These are phyloP conservation scores for Hortiboletus campestris DNA, from an alignment of 768 basidiomycete genomes.

Conservation along the genomic window DNA sequence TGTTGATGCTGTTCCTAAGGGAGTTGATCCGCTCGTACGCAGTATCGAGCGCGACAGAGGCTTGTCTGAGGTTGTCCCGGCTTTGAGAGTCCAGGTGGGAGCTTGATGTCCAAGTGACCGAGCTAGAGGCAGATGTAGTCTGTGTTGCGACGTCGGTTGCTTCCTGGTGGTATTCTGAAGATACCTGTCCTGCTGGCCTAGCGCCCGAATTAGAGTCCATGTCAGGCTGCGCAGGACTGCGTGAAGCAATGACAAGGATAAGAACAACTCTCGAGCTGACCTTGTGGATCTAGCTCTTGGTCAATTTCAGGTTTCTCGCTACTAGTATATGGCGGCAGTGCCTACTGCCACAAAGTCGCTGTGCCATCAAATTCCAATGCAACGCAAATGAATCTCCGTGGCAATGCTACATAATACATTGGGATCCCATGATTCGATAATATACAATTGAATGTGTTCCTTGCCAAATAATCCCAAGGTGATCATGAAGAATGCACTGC, in stretches of 20 bases:
- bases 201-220: conserved; percentile 22
- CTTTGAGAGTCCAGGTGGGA: conserved; percentile 22
- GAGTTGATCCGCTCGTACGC: conserved; percentile 55
- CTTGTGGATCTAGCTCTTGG: background rate
- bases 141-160: conserved; percentile 12
- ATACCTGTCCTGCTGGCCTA: conserved; percentile 7
- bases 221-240: background rate
- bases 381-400: background rate
- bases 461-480: conserved; percentile 9
- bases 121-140: conserved; percentile 6
- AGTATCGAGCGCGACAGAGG: conserved; percentile 52
- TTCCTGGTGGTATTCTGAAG: conserved; percentile 16
- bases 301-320: background rate
- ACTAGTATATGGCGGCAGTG: no score
- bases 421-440: conserved; percentile 3
- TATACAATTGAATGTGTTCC: conserved; percentile 11
- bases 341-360: background rate
- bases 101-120: conserved; percentile 11
- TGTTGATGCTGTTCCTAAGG: conserved; percentile 50
- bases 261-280: background rate
- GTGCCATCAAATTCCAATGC: background rate
- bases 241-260: background rate
- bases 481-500: conserved; percentile 5
- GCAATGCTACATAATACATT: conserved; percentile 10
- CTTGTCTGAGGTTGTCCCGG: conserved; percentile 43